Percentiles rank a stretch among this genome's conserved stretches.
Evolutionary conservation across 2,329 filamentous ascomycete species (phyloP).

Genomic region (Aspergillus candidus): DNA sequence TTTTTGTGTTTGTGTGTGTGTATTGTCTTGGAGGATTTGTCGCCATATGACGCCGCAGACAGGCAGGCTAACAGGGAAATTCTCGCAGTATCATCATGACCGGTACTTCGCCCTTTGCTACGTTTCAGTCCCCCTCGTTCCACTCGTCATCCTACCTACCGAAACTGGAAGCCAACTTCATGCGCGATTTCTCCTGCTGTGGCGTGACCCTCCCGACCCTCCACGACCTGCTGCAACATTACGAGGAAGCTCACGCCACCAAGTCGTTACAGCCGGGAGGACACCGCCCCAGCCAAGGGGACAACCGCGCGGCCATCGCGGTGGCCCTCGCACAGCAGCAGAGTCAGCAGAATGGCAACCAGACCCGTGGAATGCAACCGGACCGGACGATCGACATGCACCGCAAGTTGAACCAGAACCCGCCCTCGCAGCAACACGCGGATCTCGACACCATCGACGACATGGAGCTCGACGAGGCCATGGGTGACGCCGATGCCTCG

Average conservation of each 20-base stretch:
- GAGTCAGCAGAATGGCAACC: conserved; percentile 39
- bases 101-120: conserved; percentile 80
- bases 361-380: conserved; percentile 30
- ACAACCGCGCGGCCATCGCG: conserved; percentile 47
- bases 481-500: conserved; percentile 45
- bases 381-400: conserved; percentile 32
- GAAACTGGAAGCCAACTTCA: conserved; percentile 94
- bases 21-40: no score
- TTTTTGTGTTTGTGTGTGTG: conserved; percentile 7
- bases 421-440: conserved; percentile 26
- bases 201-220: conserved; percentile 82
- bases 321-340: conserved; percentile 46
- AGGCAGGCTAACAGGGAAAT: conserved; percentile 5
- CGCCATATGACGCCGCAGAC: not conserved
- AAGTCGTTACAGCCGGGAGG: conserved; percentile 46
- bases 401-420: conserved; percentile 32
- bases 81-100: conserved; percentile 78
- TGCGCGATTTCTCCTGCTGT: conserved; percentile 96
- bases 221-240: conserved; percentile 92
- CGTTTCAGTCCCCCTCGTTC: conserved; percentile 85
- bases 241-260: conserved; percentile 87
- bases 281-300: conserved; percentile 46
- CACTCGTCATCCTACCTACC: conserved; percentile 95
- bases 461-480: conserved; percentile 92
- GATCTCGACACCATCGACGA: conserved; percentile 84